phyloP scores from a whole-genome alignment of 768 basidiomycete species.

The Termitomyces sp. region DNA sequence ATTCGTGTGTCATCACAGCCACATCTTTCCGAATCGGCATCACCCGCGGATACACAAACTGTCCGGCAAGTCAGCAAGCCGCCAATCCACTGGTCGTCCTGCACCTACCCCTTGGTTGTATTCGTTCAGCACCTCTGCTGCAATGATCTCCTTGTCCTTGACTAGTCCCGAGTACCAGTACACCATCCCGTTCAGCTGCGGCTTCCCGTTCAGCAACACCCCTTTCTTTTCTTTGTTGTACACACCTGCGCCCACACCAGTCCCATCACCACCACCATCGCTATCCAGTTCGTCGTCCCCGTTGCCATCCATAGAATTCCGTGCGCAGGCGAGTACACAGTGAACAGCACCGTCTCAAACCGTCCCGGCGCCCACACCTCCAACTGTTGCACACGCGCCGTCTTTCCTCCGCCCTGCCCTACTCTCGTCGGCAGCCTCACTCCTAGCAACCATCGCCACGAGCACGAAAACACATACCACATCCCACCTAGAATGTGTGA shows the following conservation, averaged over 20 bases:
- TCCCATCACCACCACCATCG: constrained; percentile 67
- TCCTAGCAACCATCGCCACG: constrained; percentile 67
- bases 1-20: constrained; percentile 82
- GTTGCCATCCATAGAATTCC: constrained; percentile 70
- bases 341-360: constrained; percentile 65
- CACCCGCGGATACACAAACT: constrained; percentile 85
- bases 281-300: constrained; percentile 70
- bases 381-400: constrained; percentile 65
- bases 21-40: constrained; percentile 75
- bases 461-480: constrained; percentile 52
- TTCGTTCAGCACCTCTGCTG: constrained; percentile 79
- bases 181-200: constrained; percentile 46
- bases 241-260: constrained; percentile 60
- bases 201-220: background rate
- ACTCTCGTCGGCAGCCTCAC: constrained; percentile 41
- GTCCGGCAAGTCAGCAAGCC: background rate
- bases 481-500: constrained; percentile 38
- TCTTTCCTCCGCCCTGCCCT: constrained; percentile 36
- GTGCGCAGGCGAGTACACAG: constrained; percentile 78
- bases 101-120: constrained; percentile 71
- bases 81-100: background rate
- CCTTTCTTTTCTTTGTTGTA: background rate
- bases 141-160: constrained; percentile 72
- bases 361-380: constrained; percentile 77
- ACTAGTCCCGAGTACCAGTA: constrained; percentile 59